phyloP scores from a whole-genome alignment of 805 yeast species.

The Candida cerambycidarum region DNA sequence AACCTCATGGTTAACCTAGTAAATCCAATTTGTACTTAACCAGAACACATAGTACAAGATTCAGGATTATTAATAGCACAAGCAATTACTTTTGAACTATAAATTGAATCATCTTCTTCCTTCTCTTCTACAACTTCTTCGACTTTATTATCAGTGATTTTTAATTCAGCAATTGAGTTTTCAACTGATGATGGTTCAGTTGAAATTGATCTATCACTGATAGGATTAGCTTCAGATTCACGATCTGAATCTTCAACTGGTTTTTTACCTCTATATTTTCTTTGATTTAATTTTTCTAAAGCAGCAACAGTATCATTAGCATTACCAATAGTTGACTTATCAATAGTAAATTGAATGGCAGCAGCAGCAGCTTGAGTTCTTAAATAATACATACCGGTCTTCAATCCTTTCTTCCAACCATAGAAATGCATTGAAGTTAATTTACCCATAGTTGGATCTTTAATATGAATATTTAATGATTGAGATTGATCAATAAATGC shows the following conservation, averaged over 20 bases:
- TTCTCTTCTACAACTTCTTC: slow-evolving; percentile 12
- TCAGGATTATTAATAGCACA: slow-evolving; percentile 97
- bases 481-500: slow-evolving; percentile 90
- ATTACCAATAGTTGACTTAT: slow-evolving; percentile 39
- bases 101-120: slow-evolving; percentile 44
- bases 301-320: slow-evolving; percentile 41
- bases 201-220: slow-evolving; percentile 26
- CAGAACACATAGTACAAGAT: slow-evolving; percentile 98
- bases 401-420: slow-evolving; percentile 97
- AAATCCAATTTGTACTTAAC: slow-evolving; percentile 43
- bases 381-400: slow-evolving; percentile 97
- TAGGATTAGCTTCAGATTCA: slow-evolving; percentile 24
- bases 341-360: slow-evolving; percentile 82
- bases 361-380: slow-evolving; percentile 97
- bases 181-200: slow-evolving; percentile 46
- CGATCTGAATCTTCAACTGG: slow-evolving; percentile 8
- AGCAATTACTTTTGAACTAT: slow-evolving; percentile 89
- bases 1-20: not conserved
- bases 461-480: slow-evolving; percentile 84
- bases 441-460: slow-evolving; percentile 93
- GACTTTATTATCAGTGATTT: slow-evolving; percentile 28
- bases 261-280: slow-evolving; percentile 31
- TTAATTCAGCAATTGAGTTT: slow-evolving; percentile 47
- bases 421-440: slow-evolving; percentile 97
- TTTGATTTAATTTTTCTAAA: slow-evolving; percentile 38